Percentiles rank a stretch among this genome's conserved stretches.
These are phyloP conservation scores for Aspergillus pseudoviridinutans DNA, from an alignment of 2,329 filamentous ascomycete genomes.

Conservation along the genomic window DNA sequence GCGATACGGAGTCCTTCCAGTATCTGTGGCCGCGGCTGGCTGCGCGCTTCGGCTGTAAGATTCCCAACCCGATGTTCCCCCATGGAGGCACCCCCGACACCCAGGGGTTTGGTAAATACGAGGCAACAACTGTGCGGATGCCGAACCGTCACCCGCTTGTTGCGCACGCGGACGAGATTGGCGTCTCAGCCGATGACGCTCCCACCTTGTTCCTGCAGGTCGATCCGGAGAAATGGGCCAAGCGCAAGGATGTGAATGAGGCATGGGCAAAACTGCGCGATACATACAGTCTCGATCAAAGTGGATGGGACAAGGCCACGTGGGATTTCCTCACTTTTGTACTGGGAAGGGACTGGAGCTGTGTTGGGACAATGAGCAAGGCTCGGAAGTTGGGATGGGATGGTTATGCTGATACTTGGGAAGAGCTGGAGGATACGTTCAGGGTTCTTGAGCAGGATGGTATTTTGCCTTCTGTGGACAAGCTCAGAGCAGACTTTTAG, in stretches of 20 bases:
- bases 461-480: conserved; percentile 19
- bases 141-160: conserved; percentile 19
- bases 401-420: conserved; percentile 39
- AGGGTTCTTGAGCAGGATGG: conserved; percentile 23
- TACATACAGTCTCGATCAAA: conserved; percentile 33
- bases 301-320: conserved; percentile 42
- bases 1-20: conserved; percentile 36
- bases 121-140: conserved; percentile 12
- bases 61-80: conserved; percentile 27
- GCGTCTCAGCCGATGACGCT: conserved; percentile 12
- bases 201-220: conserved; percentile 24
- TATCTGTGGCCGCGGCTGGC: conserved; percentile 42
- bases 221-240: conserved; percentile 41
- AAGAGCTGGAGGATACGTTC: conserved; percentile 35
- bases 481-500: background rate
- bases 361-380: conserved; percentile 40
- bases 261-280: conserved; percentile 37
- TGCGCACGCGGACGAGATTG: conserved; percentile 17
- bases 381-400: conserved; percentile 45
- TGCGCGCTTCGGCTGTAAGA: conserved; percentile 29
- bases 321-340: conserved; percentile 45
- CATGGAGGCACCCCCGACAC: conserved; percentile 10
- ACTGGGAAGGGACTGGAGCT: conserved; percentile 34
- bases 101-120: conserved; percentile 4
- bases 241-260: conserved; percentile 35